Conservation (phyloP, 2,329 filamentous ascomycete genomes). For the Cryphonectria nitschkei region DNA sequence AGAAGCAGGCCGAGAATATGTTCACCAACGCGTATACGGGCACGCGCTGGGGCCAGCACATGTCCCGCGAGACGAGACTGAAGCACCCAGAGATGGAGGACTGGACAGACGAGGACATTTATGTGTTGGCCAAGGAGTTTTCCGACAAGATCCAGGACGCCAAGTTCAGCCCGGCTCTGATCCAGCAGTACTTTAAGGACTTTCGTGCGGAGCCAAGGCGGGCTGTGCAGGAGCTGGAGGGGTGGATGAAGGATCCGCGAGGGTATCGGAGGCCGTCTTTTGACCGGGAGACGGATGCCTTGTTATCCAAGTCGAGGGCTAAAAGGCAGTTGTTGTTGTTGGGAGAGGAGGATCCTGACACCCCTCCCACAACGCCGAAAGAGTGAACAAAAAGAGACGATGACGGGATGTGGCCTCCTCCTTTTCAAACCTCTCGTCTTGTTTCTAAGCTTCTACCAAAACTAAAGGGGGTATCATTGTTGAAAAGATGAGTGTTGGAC, state of each 20-base stretch:
- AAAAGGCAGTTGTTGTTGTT: not conserved
- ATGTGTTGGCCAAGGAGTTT: conserved; percentile 15
- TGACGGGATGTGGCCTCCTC: not conserved
- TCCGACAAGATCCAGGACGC: conserved; percentile 12
- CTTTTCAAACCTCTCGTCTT: not conserved
- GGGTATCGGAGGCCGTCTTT: conserved; percentile 22
- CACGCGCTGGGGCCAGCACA: conserved; percentile 21
- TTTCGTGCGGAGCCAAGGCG: conserved; percentile 25
- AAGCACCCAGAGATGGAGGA: conserved; percentile 24
- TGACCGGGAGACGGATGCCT: not conserved
- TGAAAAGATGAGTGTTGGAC: conserved; percentile 11
- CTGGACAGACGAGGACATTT: conserved; percentile 23
- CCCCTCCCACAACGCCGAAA: not conserved
- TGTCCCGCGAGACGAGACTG: conserved; percentile 9
- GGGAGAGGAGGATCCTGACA: not conserved
- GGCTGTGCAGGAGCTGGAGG: conserved; percentile 19
- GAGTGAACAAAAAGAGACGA: not conserved
- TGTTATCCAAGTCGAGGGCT: not conserved
- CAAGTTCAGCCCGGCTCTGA: conserved; percentile 25
- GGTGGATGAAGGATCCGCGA: conserved; percentile 24
- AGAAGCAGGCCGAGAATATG: conserved; percentile 24
- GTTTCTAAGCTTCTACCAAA: not conserved
- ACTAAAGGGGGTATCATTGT: conserved; percentile 14
- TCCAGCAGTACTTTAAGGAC: conserved; percentile 29
- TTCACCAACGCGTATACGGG: conserved; percentile 24